These are phyloP conservation scores for Tulasnella sp. DNA, from an alignment of 768 basidiomycete genomes.

Conservation along the genomic window DNA sequence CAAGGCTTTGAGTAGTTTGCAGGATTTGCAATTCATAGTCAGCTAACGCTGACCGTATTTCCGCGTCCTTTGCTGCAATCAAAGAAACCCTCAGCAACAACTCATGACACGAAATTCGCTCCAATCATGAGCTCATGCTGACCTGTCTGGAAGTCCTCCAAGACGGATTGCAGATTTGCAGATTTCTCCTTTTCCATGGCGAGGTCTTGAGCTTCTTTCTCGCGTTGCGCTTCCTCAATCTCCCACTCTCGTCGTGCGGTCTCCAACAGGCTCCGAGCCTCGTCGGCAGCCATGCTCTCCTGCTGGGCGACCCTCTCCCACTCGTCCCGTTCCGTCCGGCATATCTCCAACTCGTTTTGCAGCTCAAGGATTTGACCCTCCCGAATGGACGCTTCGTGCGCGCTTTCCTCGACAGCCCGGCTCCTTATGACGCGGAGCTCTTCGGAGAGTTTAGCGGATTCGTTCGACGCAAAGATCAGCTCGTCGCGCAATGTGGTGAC, in stretches of 20 bases:
- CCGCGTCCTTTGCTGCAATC: constrained; percentile 79
- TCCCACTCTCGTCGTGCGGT: constrained; percentile 66
- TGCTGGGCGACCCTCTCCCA: constrained; percentile 63
- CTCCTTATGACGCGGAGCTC: constrained; percentile 73
- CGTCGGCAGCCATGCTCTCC: constrained; percentile 75
- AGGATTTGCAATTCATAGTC: constrained; percentile 78
- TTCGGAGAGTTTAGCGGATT: constrained; percentile 66
- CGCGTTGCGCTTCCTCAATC: constrained; percentile 61
- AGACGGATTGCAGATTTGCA: constrained; percentile 83
- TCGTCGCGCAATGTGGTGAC: constrained; percentile 82
- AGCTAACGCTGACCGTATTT: constrained; percentile 80
- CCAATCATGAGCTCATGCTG: constrained; percentile 41
- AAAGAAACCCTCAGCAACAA: constrained; percentile 32
- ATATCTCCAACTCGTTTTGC: constrained; percentile 84
- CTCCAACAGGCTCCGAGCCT: constrained; percentile 61
- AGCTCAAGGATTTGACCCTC: constrained; percentile 78
- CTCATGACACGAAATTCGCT: constrained; percentile 17
- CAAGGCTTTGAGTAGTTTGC: constrained; percentile 71
- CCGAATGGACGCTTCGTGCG: constrained; percentile 69
- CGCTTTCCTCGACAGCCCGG: constrained; percentile 65
- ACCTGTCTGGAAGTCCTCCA: constrained; percentile 96
- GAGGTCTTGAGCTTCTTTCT: constrained; percentile 59
- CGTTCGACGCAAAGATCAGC: constrained; percentile 72
- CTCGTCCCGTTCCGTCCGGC: constrained; percentile 78
- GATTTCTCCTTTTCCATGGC: constrained; percentile 74